A percentile compares a stretch with the other conserved stretches of the same genome.
Evolutionary conservation across 257 asterid species (phyloP).

Genomic region (Ehretia macrophylla): DNA sequence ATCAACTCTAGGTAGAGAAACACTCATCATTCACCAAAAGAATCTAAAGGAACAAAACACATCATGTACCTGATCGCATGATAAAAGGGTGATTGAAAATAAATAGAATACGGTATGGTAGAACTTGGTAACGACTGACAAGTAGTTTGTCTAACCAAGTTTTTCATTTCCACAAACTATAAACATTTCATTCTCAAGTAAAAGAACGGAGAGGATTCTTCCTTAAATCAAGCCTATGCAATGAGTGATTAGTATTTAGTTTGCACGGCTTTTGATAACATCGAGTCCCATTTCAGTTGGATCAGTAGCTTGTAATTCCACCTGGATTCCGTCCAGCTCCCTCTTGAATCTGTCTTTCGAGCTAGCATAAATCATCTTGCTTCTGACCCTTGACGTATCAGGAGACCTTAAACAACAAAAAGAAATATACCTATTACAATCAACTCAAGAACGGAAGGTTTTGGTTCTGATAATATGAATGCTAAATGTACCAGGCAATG

Average conservation of each 20-base stretch:
- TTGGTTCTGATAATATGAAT: not conserved
- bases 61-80: conserved; percentile 26
- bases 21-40: conserved; percentile 15
- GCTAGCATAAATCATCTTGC: conserved; percentile 65
- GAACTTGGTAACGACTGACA: conserved; percentile 23
- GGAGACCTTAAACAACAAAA: conserved; percentile 42
- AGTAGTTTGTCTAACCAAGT: conserved; percentile 31
- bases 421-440: not conserved
- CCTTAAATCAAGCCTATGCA: conserved; percentile 13
- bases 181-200: conserved; percentile 22
- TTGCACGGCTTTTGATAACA: conserved; percentile 57
- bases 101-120: conserved; percentile 23
- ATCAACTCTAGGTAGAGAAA: conserved; percentile 16
- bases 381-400: conserved; percentile 53
- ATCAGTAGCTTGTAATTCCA: conserved; percentile 67
- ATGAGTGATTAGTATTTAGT: conserved; percentile 17
- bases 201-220: conserved; percentile 17
- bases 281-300: conserved; percentile 72
- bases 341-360: conserved; percentile 54
- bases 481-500: conserved; percentile 47
- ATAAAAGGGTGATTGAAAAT: conserved; percentile 13
- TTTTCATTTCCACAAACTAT: conserved; percentile 30
- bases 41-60: conserved; percentile 25
- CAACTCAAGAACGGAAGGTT: not conserved
- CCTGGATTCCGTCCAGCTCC: conserved; percentile 54